Evolutionary conservation across 1,284 basidiomycete species (phyloP), one percentile per base, ranked within the genome.

Genomic region (Irpex rosettiformis): DNA sequence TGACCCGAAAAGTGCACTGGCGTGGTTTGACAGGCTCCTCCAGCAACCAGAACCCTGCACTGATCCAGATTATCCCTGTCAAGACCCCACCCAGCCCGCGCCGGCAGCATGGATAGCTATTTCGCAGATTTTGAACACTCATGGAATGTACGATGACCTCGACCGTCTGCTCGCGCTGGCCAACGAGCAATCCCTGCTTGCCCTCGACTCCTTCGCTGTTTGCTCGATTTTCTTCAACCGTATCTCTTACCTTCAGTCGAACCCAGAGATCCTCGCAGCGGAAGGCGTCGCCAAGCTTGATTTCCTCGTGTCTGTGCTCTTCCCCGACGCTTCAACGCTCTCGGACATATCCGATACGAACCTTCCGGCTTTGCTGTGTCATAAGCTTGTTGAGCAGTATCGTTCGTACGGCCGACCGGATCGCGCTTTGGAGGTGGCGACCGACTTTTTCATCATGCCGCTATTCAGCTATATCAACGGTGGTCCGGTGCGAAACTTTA

Each of bases 11-110:
- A 85, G 82, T 0, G 93, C 93, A 0, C 66, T 87, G 40, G 69
- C 77, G 8, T 93, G 91, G 92, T 91, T 89, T 67, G 77, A 88
- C 55, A 79, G 82, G 53, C 76, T 91, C 42, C 70, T 87, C 40
- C 16, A 55, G 16, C 69, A 76, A 51, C 79, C 83, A 58, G 73
- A 16, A 75, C 4, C 57, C 70, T 8, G 63, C 71, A 21, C 21
- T 11, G 27, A 47, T 3, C 72, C 77, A 1, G 54, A 45, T n/a
- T 59, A 72, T 63, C 74, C 76, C 1, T 78, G 74, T 60, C 71
- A 75, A 40, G 68, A 80, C 72, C 77, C 79, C 22, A 72, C 78
- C 2, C 79, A 79, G 27, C 88, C 88, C 0, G 77, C 83, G 61
- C 61, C 66, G 3, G 61, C 69, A 3, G 79, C 82, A 2, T 89